These are phyloP conservation scores for Ustilago tritici DNA, from an alignment of 1,284 basidiomycete genomes.

Conservation along the genomic window DNA sequence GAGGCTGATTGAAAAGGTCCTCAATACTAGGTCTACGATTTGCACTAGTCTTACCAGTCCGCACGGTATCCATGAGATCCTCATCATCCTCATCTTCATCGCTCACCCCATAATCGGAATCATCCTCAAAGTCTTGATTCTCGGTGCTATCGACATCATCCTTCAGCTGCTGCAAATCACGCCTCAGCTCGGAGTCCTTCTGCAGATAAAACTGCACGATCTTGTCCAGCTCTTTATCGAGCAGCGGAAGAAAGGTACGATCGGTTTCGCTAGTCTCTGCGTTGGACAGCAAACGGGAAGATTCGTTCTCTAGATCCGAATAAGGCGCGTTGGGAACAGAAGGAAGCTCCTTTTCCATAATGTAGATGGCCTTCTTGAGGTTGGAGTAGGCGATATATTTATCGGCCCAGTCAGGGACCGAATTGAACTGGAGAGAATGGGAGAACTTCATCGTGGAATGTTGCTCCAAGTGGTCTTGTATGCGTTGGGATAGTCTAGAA, in stretches of 20 bases:
- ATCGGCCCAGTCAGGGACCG: conserved; percentile 93
- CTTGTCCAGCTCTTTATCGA: conserved; percentile 87
- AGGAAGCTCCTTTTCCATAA: conserved; percentile 63
- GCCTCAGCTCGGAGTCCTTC: conserved; percentile 73
- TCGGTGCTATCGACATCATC: conserved; percentile 60
- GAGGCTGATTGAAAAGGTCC: conserved; percentile 51
- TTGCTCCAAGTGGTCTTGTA: conserved; percentile 22
- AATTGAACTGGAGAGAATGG: conserved; percentile 88
- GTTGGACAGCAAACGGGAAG: conserved; percentile 49
- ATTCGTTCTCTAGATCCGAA: conserved; percentile 62
- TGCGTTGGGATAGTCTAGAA: conserved; percentile 18
- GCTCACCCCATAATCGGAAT: conserved; percentile 74
- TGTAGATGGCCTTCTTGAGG: conserved; percentile 68
- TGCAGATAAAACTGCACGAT: conserved; percentile 82
- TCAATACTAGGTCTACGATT: conserved; percentile 60
- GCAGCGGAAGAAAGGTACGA: conserved; percentile 71
- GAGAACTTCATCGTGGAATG: conserved; percentile 69
- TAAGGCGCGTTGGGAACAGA: conserved; percentile 34
- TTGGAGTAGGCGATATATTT: conserved; percentile 78
- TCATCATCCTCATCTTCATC: conserved; percentile 74
- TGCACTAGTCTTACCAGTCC: conserved; percentile 40
- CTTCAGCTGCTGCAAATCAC: conserved; percentile 50
- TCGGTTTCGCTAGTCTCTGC: conserved; percentile 60
- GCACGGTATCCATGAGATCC: conserved; percentile 49
- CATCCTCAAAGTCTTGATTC: conserved; percentile 72